Evolutionary conservation across 1,284 basidiomycete genomes (phyloP), one percentile per base, ranked within the genome.

Genomic region (Irpex lacteus): DNA sequence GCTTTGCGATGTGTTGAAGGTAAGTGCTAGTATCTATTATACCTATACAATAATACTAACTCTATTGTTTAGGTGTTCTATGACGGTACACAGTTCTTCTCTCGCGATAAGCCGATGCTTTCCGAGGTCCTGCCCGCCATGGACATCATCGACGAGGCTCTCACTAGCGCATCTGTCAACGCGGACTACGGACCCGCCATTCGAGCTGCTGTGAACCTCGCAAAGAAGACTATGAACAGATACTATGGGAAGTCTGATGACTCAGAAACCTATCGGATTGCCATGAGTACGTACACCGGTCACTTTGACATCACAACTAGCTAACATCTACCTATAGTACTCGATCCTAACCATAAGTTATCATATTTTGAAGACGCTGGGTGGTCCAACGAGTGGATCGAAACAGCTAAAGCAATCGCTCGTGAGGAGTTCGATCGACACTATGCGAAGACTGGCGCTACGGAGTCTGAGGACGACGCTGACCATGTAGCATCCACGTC

Each of bases 121-220:
- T 66, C 73, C 0, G 68, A 44, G 0, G 73, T 80, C 1, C 76
- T 79, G 49, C 76, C 75, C 1, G 71, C 72, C 1, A 79, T 79
- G 74, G 78, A 78, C 60, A 59, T 66, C 32, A 68, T 77, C 21
- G 70, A 78, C 57, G 36, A 68, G n/a, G 7, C 63, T 1, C 66
- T 77, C 11, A 63, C 71, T 0, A 72, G 60, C 1, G 32, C 63
- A 4, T 15, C 69, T 0, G 13, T 63, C 1, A 7, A 68, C 63
- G 15, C 40, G 37, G 57, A 56, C 6, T 53, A 61, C 32, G 3
- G 40, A 0, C 15, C 40, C 49, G 32, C 68, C 1, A 73, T 76
- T 34, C 60, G 62, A 7, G 60, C 66, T 3, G 67, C 71, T 13
- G 3, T 68, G 3, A 54, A 19, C 1, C 38, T 73, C 5, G 67